phyloP scores from a whole-genome alignment of 2,329 filamentous ascomycete genomes.

The Xylaria sp. region DNA sequence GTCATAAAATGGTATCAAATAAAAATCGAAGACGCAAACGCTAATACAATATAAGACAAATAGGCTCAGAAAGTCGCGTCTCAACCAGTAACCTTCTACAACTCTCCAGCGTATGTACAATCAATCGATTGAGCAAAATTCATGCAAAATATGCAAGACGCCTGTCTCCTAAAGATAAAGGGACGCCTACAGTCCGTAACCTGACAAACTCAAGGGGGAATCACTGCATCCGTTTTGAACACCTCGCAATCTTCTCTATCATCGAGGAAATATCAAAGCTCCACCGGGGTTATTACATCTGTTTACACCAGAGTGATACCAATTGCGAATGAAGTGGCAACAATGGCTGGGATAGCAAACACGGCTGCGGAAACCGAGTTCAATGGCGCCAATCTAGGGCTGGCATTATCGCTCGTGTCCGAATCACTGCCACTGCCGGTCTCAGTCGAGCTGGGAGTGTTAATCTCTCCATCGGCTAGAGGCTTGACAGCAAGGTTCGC shows the following conservation, averaged over 20 bases:
- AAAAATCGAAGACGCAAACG: neutral
- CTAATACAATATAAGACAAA: constrained; percentile 1
- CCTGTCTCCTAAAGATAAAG: constrained; percentile 17
- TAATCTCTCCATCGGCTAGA: constrained; percentile 30
- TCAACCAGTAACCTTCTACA: neutral
- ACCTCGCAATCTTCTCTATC: constrained; percentile 25
- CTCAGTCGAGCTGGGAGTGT: constrained; percentile 28
- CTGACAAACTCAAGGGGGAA: constrained; percentile 26
- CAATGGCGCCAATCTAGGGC: constrained; percentile 21
- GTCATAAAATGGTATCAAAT: constrained; percentile 8
- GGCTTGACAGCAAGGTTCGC: constrained; percentile 53
- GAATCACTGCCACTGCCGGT: constrained; percentile 1
- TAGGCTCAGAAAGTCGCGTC: constrained; percentile 1
- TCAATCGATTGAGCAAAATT: constrained; percentile 20
- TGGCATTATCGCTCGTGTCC: constrained; percentile 21
- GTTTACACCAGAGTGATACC: constrained; percentile 26
- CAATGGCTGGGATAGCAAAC: constrained; percentile 26
- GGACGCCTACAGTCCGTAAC: constrained; percentile 19
- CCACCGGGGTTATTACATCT: constrained; percentile 6
- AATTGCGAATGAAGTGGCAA: constrained; percentile 28
- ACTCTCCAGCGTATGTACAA: constrained; percentile 28
- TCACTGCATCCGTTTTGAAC: constrained; percentile 26
- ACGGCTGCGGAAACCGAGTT: constrained; percentile 17
- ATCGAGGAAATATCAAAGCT: constrained; percentile 24
- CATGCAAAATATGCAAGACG: constrained; percentile 26